A percentile compares a stretch with the other conserved stretches of the same genome.
Evolutionary conservation across 2,329 filamentous ascomycete species (phyloP).

Genomic region (Aspergillus felis): DNA sequence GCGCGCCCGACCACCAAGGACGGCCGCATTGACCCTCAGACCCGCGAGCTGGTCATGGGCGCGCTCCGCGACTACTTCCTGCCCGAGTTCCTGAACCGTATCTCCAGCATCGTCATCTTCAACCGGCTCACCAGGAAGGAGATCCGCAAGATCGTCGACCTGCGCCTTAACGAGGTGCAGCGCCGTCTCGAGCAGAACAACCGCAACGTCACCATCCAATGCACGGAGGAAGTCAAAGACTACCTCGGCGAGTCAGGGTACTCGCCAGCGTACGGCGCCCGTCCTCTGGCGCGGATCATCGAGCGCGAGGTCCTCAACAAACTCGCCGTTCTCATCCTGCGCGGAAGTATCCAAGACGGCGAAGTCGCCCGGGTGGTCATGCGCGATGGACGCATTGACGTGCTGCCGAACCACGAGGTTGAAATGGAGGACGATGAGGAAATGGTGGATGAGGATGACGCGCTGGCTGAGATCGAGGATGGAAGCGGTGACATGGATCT

Average conservation of each 20-base stretch:
- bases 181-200: slow-evolving; percentile 81
- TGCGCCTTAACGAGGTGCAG: slow-evolving; percentile 84
- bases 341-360: slow-evolving; percentile 78
- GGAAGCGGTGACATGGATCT: slow-evolving; percentile 58
- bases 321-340: slow-evolving; percentile 83
- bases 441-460: slow-evolving; percentile 71
- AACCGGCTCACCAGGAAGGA: slow-evolving; percentile 87
- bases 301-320: slow-evolving; percentile 97
- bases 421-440: slow-evolving; percentile 63
- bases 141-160: slow-evolving; percentile 92
- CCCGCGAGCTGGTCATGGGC: slow-evolving; percentile 83
- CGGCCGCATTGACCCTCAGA: slow-evolving; percentile 80
- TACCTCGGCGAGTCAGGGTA: slow-evolving; percentile 90
- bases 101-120: slow-evolving; percentile 95
- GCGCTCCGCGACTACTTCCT: slow-evolving; percentile 94
- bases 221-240: slow-evolving; percentile 81
- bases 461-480: slow-evolving; percentile 66
- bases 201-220: slow-evolving; percentile 78
- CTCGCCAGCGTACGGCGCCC: slow-evolving; percentile 89
- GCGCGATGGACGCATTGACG: slow-evolving; percentile 72
- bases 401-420: slow-evolving; percentile 76
- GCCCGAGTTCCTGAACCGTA: slow-evolving; percentile 97
- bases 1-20: slow-evolving; percentile 71
- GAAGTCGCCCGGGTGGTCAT: slow-evolving; percentile 78
- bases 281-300: slow-evolving; percentile 82